Base-by-base conservation (phyloP, 2,329 filamentous ascomycete genomes). In the Diaporthe citri region DNA sequence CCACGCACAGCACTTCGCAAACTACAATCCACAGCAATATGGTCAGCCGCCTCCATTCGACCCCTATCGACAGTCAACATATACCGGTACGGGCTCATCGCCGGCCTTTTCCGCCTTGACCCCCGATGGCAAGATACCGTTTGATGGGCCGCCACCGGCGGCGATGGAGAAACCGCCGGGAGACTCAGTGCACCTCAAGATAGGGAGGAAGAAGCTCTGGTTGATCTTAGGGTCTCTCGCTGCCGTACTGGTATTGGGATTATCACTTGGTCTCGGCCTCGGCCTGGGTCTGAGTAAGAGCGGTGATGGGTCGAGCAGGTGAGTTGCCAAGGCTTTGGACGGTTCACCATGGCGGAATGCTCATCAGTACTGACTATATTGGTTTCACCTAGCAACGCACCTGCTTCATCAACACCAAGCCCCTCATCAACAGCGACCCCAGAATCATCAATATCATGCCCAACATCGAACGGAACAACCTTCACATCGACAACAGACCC, bases 341-440 rank as follows among this genome's bases (percentile, higher is more conserved):
- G 9, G 15, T n/a, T 41, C 46, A 6, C 1, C n/a, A 3, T 39
- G 13, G 2, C 5, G 13, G 3, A 8, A 31, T 20, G 34, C 17
- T 31, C n/a, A 52, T 20, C 64, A 39, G 6, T 41, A 15, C 48
- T 69, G 28, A 69, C 9, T 5, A 39, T 39, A 12, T 39, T 15
- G 6, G 22, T 12, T 1, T 34, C n/a, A 43, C 20, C 3, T 10
- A 34, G 51, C 34, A 36, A n/a, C 15, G 5, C 34, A 43, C 66
- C 71, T 39, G 5, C 70, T 7, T 72, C 70, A 36, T 72, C 71
- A n/a, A 72, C 57, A 34, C 57, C 71, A 20, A 72, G 13, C 17
- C 46, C 71, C 7, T 56, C 71, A 12, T 60, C 57, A 6, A 56
- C 71, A 25, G 13, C 46, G 4, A 28, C 46, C 12, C 36, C 71